Conservation (phyloP, 2,329 filamentous ascomycete species). For the Xylariaceae sp. region DNA sequence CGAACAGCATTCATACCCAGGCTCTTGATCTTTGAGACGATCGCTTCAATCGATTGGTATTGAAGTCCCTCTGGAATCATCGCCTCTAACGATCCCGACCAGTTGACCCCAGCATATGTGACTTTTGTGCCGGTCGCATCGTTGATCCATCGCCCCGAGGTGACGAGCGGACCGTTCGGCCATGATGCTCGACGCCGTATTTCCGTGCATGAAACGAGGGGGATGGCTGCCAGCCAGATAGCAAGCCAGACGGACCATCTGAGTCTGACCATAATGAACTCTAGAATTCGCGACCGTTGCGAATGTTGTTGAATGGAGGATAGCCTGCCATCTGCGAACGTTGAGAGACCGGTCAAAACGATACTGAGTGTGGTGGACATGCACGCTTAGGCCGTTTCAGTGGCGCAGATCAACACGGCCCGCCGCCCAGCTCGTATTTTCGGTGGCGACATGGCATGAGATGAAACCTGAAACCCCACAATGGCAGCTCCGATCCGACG, state of each 20-base stretch:
- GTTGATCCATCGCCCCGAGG: slow-evolving; percentile 42
- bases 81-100: slow-evolving; percentile 58
- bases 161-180: slow-evolving; percentile 44
- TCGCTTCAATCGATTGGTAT: slow-evolving; percentile 55
- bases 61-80: slow-evolving; percentile 66
- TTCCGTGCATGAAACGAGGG: neutral
- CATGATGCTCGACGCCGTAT: slow-evolving; percentile 24
- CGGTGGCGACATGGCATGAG: slow-evolving; percentile 4
- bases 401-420: slow-evolving; percentile 9
- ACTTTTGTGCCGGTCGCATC: slow-evolving; percentile 43
- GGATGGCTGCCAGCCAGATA: slow-evolving; percentile 10
- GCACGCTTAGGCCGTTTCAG: slow-evolving; percentile 10
- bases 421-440: slow-evolving; percentile 4
- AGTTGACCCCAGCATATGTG: slow-evolving; percentile 57
- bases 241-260: neutral
- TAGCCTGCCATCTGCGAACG: neutral
- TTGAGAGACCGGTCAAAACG: neutral
- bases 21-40: slow-evolving; percentile 55
- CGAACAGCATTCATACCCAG: slow-evolving; percentile 64
- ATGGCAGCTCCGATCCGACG: neutral
- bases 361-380: neutral
- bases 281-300: too few relatives aligned
- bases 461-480: slow-evolving; percentile 3
- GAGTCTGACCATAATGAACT: slow-evolving; percentile 3
- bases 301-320: neutral